A percentile compares a stretch with the other conserved stretches of the same genome.
Conservation (phyloP, 2,329 filamentous ascomycete species). For the Trichoderma citrinoviride region DNA sequence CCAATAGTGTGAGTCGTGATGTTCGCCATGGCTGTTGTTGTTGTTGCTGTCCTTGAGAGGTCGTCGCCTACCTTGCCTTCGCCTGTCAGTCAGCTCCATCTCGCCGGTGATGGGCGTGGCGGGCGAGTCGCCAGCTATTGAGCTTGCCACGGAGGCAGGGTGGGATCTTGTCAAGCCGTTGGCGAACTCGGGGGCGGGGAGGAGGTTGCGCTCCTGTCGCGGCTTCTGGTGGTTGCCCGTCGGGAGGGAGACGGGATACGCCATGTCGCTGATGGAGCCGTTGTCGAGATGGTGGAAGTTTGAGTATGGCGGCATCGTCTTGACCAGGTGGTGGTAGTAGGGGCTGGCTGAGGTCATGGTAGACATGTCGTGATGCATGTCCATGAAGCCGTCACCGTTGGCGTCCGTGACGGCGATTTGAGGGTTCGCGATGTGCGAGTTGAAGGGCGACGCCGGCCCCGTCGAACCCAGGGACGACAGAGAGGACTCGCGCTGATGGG, state of each 20-base stretch:
- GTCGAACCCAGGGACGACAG: slow-evolving; percentile 59
- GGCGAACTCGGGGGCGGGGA: slow-evolving; percentile 47
- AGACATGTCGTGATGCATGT: slow-evolving; percentile 22
- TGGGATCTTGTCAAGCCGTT: slow-evolving; percentile 45
- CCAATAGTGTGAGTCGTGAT: slow-evolving; percentile 44
- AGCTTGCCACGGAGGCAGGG: slow-evolving; percentile 57
- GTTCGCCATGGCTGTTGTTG: not conserved
- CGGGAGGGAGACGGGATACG: slow-evolving; percentile 42
- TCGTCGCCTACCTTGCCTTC: slow-evolving; percentile 52
- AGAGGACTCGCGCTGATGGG: slow-evolving; percentile 60
- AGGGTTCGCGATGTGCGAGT: slow-evolving; percentile 54
- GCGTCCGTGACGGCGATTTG: slow-evolving; percentile 56
- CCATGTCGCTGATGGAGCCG: slow-evolving; percentile 39
- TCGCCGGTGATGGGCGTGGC: slow-evolving; percentile 54
- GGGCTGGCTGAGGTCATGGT: slow-evolving; percentile 34
- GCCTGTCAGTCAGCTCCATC: slow-evolving; percentile 47
- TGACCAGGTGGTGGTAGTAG: slow-evolving; percentile 45
- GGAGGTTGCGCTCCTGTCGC: slow-evolving; percentile 42
- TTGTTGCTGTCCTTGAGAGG: not conserved
- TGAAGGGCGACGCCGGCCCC: slow-evolving; percentile 59
- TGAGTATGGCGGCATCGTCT: slow-evolving; percentile 44
- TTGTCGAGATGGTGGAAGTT: slow-evolving; percentile 42
- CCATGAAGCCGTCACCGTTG: slow-evolving; percentile 41
- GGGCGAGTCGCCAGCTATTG: slow-evolving; percentile 57
- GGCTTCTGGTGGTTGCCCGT: slow-evolving; percentile 34